Evolutionary conservation across 2,329 filamentous ascomycete genomes (phyloP).

Genomic region (Chaetothyriales sp.): DNA sequence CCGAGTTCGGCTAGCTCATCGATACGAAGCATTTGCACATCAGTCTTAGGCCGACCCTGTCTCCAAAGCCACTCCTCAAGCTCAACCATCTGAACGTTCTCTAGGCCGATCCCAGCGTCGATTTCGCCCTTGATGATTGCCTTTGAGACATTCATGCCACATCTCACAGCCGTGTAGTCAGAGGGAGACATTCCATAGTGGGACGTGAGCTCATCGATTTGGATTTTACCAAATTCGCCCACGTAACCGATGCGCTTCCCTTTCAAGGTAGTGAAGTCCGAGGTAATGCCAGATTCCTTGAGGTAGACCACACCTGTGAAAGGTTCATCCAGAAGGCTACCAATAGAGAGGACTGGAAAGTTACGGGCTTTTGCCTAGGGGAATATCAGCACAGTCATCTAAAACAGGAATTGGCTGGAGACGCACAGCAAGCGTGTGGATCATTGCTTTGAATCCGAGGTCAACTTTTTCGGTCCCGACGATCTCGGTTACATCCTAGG

Average conservation of each 20-base stretch:
- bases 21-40: slow-evolving; percentile 70
- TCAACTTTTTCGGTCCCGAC: slow-evolving; percentile 64
- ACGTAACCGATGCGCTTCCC: slow-evolving; percentile 69
- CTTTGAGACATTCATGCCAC: slow-evolving; percentile 69
- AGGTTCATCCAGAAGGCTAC: slow-evolving; percentile 63
- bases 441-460: slow-evolving; percentile 73
- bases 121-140: slow-evolving; percentile 61
- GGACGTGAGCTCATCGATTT: slow-evolving; percentile 67
- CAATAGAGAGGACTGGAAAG: slow-evolving; percentile 60
- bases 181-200: slow-evolving; percentile 61
- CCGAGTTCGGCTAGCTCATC: slow-evolving; percentile 66
- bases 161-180: slow-evolving; percentile 65
- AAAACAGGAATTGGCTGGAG: not conserved
- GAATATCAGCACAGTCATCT: not conserved
- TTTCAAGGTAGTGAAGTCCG: slow-evolving; percentile 60
- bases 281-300: slow-evolving; percentile 58
- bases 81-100: slow-evolving; percentile 75
- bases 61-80: slow-evolving; percentile 59
- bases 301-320: slow-evolving; percentile 70
- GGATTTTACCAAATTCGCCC: slow-evolving; percentile 69
- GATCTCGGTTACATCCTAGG: slow-evolving; percentile 60
- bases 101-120: slow-evolving; percentile 62
- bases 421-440: slow-evolving; percentile 59
- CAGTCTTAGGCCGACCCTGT: slow-evolving; percentile 48
- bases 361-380: slow-evolving; percentile 56